Percentiles rank a stretch among this genome's conserved stretches.
Conservation (phyloP, 1,284 basidiomycete species). For the Cerrena zonata region DNA sequence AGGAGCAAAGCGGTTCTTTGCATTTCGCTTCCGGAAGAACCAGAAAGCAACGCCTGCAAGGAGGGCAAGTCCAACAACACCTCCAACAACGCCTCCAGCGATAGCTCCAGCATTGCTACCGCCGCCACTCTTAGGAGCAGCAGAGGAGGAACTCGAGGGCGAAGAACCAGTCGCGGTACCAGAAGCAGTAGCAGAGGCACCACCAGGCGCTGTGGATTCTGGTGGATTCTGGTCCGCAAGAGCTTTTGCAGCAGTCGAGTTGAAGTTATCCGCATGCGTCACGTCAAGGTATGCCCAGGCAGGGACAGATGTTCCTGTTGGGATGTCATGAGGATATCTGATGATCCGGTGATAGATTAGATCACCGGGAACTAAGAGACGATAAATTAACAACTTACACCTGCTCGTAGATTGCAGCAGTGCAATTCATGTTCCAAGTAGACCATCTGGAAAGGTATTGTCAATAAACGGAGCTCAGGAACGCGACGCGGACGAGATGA, state of each 20-base stretch:
- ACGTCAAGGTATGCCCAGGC: slow-evolving; percentile 15
- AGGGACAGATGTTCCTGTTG: slow-evolving; percentile 12
- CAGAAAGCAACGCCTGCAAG: not conserved
- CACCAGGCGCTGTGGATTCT: slow-evolving; percentile 8
- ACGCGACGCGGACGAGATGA: not conserved
- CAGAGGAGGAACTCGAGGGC: slow-evolving; percentile 1
- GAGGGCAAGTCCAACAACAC: not conserved
- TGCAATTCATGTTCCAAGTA: slow-evolving; percentile 13
- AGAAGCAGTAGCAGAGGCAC: not conserved
- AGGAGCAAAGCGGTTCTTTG: not conserved
- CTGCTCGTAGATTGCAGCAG: slow-evolving; percentile 5
- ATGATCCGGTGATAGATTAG: not conserved
- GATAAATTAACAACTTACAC: not conserved
- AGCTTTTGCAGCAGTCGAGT: slow-evolving; percentile 9
- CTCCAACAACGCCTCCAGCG: slow-evolving; percentile 6
- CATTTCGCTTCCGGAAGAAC: not conserved
- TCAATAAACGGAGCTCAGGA: not conserved
- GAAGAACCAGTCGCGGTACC: not conserved
- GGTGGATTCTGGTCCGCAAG: slow-evolving; percentile 1
- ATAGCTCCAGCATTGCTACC: slow-evolving; percentile 4
- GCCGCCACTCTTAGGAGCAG: not conserved
- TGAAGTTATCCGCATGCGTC: slow-evolving; percentile 9
- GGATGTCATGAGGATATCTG: slow-evolving; percentile 11
- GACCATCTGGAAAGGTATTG: slow-evolving; percentile 9
- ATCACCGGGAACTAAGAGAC: not conserved